phyloP scores from a whole-genome alignment of 2,329 filamentous ascomycete species.

The Botryosphaeria dothidea region DNA sequence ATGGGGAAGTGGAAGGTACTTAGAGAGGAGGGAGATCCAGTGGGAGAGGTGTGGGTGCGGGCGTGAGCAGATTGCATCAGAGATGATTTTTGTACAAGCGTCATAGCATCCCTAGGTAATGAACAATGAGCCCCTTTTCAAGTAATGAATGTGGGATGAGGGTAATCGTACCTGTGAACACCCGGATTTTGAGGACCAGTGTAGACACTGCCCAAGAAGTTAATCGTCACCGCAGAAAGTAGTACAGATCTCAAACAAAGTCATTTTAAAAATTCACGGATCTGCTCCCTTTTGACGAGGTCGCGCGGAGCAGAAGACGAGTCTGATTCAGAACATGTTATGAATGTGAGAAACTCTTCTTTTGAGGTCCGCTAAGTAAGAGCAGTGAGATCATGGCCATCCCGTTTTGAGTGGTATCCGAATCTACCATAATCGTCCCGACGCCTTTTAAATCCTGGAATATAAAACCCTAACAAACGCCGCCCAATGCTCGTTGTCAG shows the following conservation, averaged over 20 bases:
- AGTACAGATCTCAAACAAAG: too few species aligned
- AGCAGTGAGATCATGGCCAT: background rate
- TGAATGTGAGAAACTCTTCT: background rate
- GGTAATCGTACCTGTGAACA: too few species aligned
- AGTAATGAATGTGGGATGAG: too few species aligned
- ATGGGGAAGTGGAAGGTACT: constrained; percentile 72
- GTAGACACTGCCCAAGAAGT: too few species aligned
- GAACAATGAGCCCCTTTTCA: too few species aligned
- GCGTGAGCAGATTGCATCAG: constrained; percentile 14
- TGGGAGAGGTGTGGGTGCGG: constrained; percentile 68
- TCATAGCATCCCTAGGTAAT: too few species aligned
- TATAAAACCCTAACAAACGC: constrained; percentile 11
- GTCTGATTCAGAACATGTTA: background rate
- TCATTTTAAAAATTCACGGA: too few species aligned
- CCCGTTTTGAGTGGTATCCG: constrained; percentile 10
- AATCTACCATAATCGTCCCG: constrained; percentile 1
- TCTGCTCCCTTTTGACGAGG: too few species aligned
- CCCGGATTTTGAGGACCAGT: too few species aligned
- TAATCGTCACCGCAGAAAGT: too few species aligned
- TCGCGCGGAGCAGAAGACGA: background rate
- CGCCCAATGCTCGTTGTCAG: constrained; percentile 9
- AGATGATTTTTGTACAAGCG: too few species aligned
- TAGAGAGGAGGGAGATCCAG: constrained; percentile 64
- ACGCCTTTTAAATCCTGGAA: background rate
- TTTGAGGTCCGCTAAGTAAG: background rate